Percentiles rank a stretch among this genome's conserved stretches.
Evolutionary conservation across 164 flowering plant species (phyloP).

Genomic region (Magnolia kwangsiensis): DNA sequence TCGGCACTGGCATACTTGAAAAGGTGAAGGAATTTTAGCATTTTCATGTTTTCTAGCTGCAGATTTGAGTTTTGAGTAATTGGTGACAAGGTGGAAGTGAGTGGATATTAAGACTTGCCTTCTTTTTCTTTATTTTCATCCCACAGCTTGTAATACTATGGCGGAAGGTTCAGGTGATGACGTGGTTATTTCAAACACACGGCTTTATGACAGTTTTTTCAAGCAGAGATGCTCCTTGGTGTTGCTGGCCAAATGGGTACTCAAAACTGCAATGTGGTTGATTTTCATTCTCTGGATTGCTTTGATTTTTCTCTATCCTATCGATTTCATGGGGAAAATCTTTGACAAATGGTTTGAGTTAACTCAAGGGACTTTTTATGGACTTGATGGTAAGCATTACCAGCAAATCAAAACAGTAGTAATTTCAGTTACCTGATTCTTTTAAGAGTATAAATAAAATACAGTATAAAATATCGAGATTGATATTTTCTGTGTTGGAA

Average conservation of each 20-base stretch:
- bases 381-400: constrained; percentile 44
- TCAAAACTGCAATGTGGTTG: constrained; percentile 57
- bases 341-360: constrained; percentile 19
- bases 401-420: neutral
- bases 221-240: constrained; percentile 20
- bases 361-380: constrained; percentile 38
- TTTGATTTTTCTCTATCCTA: constrained; percentile 51
- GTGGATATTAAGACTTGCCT: neutral
- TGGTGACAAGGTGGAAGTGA: too few relatives aligned
- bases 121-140: neutral
- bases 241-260: constrained; percentile 37
- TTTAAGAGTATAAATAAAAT: neutral
- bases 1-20: neutral
- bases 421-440: too few relatives aligned
- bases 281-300: constrained; percentile 56
- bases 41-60: neutral
- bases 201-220: constrained; percentile 1
- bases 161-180: constrained; percentile 22
- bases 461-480: neutral
- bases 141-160: constrained; percentile 19
- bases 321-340: constrained; percentile 18
- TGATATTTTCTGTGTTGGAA: neutral
- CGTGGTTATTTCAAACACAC: constrained; percentile 29
- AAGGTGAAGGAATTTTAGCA: neutral
- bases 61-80: too few relatives aligned